A percentile compares a stretch with the other conserved stretches of the same genome.
Conservation (phyloP, 2,329 filamentous ascomycete species). For the Whalleya microplaca region DNA sequence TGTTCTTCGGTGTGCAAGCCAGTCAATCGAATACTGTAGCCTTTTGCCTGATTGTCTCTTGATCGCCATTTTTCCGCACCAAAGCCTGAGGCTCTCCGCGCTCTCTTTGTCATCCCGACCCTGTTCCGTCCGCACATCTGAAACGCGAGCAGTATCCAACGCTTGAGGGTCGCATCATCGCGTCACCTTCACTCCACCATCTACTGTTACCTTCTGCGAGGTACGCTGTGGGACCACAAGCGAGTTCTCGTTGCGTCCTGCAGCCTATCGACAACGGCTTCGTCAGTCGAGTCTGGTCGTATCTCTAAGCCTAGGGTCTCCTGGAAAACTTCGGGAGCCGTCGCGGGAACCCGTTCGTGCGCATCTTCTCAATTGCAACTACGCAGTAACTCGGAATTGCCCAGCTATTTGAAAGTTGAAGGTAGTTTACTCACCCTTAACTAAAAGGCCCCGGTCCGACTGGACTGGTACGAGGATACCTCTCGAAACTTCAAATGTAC, state of each 20-base stretch:
- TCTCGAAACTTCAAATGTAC: slow-evolving; percentile 49
- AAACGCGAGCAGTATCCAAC: slow-evolving; percentile 43
- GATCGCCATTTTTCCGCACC: slow-evolving; percentile 37
- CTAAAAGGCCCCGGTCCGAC: slow-evolving; percentile 3
- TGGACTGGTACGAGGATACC: slow-evolving; percentile 32
- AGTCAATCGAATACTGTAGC: slow-evolving; percentile 23
- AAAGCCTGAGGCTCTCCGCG: slow-evolving; percentile 28
- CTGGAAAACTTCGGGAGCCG: slow-evolving; percentile 20
- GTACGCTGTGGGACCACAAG: slow-evolving; percentile 29
- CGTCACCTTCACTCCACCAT: slow-evolving; percentile 27
- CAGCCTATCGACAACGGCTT: slow-evolving; percentile 13
- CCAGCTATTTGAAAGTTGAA: slow-evolving; percentile 20
- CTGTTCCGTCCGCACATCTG: slow-evolving; percentile 37
- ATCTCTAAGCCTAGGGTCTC: slow-evolving; percentile 17
- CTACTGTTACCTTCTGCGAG: slow-evolving; percentile 28
- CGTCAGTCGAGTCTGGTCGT: slow-evolving; percentile 11
- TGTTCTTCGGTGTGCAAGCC: slow-evolving; percentile 2
- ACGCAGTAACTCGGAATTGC: background rate
- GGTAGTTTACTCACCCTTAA: slow-evolving; percentile 17
- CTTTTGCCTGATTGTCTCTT: slow-evolving; percentile 41
- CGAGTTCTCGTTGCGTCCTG: slow-evolving; percentile 23
- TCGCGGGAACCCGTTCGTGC: slow-evolving; percentile 13
- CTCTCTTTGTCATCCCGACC: slow-evolving; percentile 30
- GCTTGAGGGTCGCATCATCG: slow-evolving; percentile 23
- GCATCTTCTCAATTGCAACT: slow-evolving; percentile 14